A percentile compares a stretch with the other conserved stretches of the same genome.
These are phyloP conservation scores for Xylaria sp. DNA, from an alignment of 2,329 filamentous ascomycete species.

Conservation along the genomic window DNA sequence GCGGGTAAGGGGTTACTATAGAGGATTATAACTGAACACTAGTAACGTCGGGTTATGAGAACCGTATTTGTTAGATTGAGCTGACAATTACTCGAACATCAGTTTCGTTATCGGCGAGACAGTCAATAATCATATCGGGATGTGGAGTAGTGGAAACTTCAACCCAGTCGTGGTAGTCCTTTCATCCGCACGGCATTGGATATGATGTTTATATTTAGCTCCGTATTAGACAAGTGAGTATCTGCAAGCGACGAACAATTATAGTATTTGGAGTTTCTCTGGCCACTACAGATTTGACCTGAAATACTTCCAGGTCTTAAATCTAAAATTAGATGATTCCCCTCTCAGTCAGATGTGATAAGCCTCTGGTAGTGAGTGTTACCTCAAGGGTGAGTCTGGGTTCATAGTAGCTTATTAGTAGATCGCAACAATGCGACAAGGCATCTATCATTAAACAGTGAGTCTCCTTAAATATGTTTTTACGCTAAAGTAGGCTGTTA, in stretches of 20 bases:
- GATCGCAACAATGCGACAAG: no score
- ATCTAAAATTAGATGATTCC: neutral
- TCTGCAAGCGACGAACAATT: neutral
- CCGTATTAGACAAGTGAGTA: neutral
- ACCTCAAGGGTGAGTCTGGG: no score
- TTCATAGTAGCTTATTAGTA: no score
- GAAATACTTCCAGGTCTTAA: neutral
- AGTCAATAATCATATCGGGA: no score
- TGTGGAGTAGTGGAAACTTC: no score
- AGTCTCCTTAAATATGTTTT: no score
- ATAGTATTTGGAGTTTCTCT: neutral
- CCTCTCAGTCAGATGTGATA: neutral
- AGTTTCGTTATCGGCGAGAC: neutral
- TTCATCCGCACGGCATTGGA: neutral
- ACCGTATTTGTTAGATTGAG: slow-evolving; percentile 2
- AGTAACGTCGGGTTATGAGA: neutral
- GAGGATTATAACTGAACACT: neutral
- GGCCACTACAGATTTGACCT: neutral
- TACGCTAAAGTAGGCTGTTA: no score
- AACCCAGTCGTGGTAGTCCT: neutral
- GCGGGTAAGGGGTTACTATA: neutral
- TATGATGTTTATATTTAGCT: neutral
- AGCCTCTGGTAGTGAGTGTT: neutral
- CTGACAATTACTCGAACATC: neutral
- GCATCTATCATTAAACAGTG: no score